Base-by-base conservation (phyloP, 192 early-diverging fungal species). In the Cetraspora pellucida region DNA sequence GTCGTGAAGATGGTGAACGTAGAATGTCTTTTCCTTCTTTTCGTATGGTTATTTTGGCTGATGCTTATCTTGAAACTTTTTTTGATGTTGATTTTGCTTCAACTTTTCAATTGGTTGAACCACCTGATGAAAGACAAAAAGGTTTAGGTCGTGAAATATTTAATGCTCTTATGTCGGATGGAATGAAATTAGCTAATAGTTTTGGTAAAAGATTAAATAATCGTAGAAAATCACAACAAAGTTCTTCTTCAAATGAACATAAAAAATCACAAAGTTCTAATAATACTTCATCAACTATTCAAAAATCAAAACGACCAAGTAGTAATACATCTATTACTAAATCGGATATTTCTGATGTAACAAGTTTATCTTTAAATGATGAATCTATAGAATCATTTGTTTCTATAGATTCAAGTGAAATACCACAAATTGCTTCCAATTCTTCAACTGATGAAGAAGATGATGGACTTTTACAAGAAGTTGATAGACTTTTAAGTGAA, bases 61-160 rank as follows among this genome's bases (percentile, higher is more conserved):
- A 97, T 78, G 93, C 92, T 50, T 87, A 90, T 46, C 82, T 98
- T n/a, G 93, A 95, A 71, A 82, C 85, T 31, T 96, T 95, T 68
- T 96, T 98, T 78, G 91, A 94, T 28, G 59, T 77, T 31, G 90
- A 85, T 37, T 94, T 95, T 80, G 54, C 82, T 4, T 52, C 63
- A 46, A 86, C 86, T 8, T 91, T 94, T 82, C 83, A 86, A 50
- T 61, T 95, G 16, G 78, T 86, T 28, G 90, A 94, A 65, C 80
- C 84, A 1, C 25, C 81, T n/a, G 49, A 73, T 45, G 87, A 90
- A 57, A 77, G 87, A 43, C 85, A 85, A 60, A 82, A 82, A 55
- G 80, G 84, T 57, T 74, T 90, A 7, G 86, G 85, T 3, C 79
- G 84, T 2, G 89, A 90, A 75, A 79, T 90, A 63, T 87, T 90